Percentiles rank a stretch among this genome's conserved stretches.
These are phyloP conservation scores for Naganishia kalamii DNA, from an alignment of 768 basidiomycete genomes.

Conservation along the genomic window DNA sequence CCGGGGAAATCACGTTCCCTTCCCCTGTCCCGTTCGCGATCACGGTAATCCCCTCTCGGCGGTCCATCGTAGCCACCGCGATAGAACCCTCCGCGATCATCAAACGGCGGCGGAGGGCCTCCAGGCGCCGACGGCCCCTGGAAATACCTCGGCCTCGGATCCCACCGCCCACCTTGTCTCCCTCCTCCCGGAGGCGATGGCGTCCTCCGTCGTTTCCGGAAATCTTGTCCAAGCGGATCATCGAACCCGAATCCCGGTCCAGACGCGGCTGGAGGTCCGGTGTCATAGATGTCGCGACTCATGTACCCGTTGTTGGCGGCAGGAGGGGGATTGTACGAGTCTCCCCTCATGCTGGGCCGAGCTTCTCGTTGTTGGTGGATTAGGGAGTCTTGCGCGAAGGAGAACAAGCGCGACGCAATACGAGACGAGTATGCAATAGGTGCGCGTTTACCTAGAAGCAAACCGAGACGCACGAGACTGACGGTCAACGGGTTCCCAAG, in stretches of 20 bases:
- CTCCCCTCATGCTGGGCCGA: slow-evolving; percentile 7
- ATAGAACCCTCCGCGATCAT: background rate
- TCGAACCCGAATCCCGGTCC: background rate
- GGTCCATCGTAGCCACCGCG: slow-evolving; percentile 7
- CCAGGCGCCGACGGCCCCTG: background rate
- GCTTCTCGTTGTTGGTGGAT: too few relatives aligned
- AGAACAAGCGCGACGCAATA: too few relatives aligned
- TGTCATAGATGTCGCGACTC: slow-evolving; percentile 7
- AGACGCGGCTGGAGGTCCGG: background rate
- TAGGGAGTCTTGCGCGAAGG: background rate
- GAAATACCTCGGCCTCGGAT: slow-evolving; percentile 8
- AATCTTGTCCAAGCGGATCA: background rate
- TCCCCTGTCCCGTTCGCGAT: slow-evolving; percentile 5
- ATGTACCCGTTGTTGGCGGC: slow-evolving; percentile 7
- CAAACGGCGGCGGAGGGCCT: slow-evolving; percentile 7
- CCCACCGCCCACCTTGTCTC: background rate
- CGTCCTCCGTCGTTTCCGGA: slow-evolving; percentile 7
- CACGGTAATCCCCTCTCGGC: background rate
- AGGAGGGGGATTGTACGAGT: slow-evolving; percentile 2
- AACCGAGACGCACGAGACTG: background rate
- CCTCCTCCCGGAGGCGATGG: slow-evolving; percentile 1
- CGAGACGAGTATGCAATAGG: background rate
- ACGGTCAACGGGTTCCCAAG: background rate
- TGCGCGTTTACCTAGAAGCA: background rate
- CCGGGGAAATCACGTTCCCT: slow-evolving; percentile 5